Conservation (phyloP, 1,139 yeast species). For the Suhomyces terraborum region DNA sequence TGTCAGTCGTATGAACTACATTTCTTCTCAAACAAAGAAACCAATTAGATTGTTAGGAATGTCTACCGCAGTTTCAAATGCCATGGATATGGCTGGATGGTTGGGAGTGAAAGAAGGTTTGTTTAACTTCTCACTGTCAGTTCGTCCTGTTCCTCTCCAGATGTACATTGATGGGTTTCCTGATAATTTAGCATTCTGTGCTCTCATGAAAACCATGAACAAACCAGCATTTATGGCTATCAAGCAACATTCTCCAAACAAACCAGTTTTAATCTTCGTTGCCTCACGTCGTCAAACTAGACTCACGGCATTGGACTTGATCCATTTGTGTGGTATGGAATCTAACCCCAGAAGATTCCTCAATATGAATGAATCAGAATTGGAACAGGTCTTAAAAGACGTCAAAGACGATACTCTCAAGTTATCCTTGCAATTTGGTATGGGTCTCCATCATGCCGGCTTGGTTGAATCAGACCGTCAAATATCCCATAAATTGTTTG, state of each 20-base stretch:
- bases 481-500: slow-evolving; percentile 84
- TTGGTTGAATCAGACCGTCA: slow-evolving; percentile 87
- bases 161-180: slow-evolving; percentile 99
- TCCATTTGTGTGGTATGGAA: slow-evolving; percentile 93
- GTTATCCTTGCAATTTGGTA: slow-evolving; percentile 88
- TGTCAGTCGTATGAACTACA: slow-evolving; percentile 96
- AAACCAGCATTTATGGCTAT: slow-evolving; percentile 97
- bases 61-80: slow-evolving; percentile 98
- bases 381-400: slow-evolving; percentile 57
- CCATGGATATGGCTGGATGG: slow-evolving; percentile 98
- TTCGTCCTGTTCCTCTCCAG: slow-evolving; percentile 95
- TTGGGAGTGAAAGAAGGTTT: slow-evolving; percentile 86
- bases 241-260: slow-evolving; percentile 88
- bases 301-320: slow-evolving; percentile 88
- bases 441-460: slow-evolving; percentile 98
- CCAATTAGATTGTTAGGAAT: slow-evolving; percentile 86
- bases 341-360: slow-evolving; percentile 88
- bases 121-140: slow-evolving; percentile 92
- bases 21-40: slow-evolving; percentile 70
- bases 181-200: slow-evolving; percentile 90
- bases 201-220: slow-evolving; percentile 97
- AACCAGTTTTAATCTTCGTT: slow-evolving; percentile 92
- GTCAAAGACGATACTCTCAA: slow-evolving; percentile 90
- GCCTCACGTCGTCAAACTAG: slow-evolving; percentile 98
- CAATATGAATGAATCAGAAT: slow-evolving; percentile 73